Evolutionary conservation across 768 basidiomycete species (phyloP).

Genomic region (Russula earlei): DNA sequence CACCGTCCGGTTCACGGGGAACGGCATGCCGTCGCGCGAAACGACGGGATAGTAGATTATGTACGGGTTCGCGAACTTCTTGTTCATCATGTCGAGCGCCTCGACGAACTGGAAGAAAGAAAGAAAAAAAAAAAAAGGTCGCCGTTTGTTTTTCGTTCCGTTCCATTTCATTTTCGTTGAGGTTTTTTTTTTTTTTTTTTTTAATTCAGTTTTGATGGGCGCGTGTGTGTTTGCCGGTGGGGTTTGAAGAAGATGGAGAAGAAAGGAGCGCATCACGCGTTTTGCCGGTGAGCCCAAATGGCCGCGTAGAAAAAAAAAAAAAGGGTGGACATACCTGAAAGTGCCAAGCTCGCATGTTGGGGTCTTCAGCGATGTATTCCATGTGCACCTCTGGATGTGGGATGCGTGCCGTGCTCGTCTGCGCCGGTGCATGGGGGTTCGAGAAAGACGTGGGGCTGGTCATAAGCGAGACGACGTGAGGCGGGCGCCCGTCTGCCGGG

Average conservation of each 20-base stretch:
- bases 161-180: too few relatives aligned
- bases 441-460: slow-evolving; percentile 42
- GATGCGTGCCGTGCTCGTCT: slow-evolving; percentile 41
- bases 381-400: slow-evolving; percentile 81
- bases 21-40: slow-evolving; percentile 73
- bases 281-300: neutral
- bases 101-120: slow-evolving; percentile 47
- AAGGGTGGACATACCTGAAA: slow-evolving; percentile 45
- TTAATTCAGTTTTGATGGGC: too few relatives aligned
- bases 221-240: neutral
- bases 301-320: neutral
- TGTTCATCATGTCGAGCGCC: slow-evolving; percentile 70
- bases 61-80: slow-evolving; percentile 70
- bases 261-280: neutral
- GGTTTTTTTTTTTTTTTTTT: too few relatives aligned
- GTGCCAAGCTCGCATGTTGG: slow-evolving; percentile 60
- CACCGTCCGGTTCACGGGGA: slow-evolving; percentile 69
- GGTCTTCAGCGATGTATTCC: slow-evolving; percentile 74
- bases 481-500: slow-evolving; percentile 70
- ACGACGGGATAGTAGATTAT: slow-evolving; percentile 70
- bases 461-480: slow-evolving; percentile 64
- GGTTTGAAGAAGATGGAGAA: neutral
- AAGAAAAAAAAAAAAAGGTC: neutral
- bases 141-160: neutral
- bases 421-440: slow-evolving; percentile 16